These are phyloP conservation scores for Amaranthus palmeri DNA, from an alignment of 148 eudicot species.

Conservation along the genomic window DNA sequence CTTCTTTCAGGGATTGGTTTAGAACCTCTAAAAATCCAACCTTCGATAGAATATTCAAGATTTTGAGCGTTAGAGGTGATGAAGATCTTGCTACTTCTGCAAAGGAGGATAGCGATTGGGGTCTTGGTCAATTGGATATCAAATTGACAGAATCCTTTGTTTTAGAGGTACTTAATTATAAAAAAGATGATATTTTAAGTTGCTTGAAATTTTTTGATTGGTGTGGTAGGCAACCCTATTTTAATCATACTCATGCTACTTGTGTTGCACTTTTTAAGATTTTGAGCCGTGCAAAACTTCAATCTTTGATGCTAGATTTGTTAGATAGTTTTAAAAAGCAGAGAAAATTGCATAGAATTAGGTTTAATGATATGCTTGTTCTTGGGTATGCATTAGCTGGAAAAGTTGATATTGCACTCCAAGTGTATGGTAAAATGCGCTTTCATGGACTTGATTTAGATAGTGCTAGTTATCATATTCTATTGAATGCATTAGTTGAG, in stretches of 20 bases:
- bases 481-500: constrained; percentile 67
- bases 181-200: constrained; percentile 40
- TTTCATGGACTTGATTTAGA: constrained; percentile 63
- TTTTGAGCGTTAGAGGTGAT: constrained; percentile 21
- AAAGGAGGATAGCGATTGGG: constrained; percentile 28
- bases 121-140: constrained; percentile 30
- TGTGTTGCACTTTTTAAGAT: constrained; percentile 62
- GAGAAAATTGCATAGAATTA: constrained; percentile 16
- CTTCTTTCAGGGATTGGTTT: constrained; percentile 48
- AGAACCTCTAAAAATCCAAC: constrained; percentile 28
- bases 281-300: constrained; percentile 42
- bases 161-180: constrained; percentile 44
- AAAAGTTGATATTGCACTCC: constrained; percentile 61
- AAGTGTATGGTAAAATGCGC: constrained; percentile 69
- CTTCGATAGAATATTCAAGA: constrained; percentile 39
- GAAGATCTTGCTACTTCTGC: constrained; percentile 6
- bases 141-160: constrained; percentile 38
- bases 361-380: constrained; percentile 52
- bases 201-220: constrained; percentile 88
- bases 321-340: constrained; percentile 33
- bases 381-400: constrained; percentile 89
- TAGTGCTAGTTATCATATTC: constrained; percentile 50
- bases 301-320: constrained; percentile 48
- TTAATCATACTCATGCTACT: constrained; percentile 50
- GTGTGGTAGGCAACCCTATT: constrained; percentile 65